Evolutionary conservation across 2,329 filamentous ascomycete genomes (phyloP).

Genomic region (Hirsutella rhossiliensis): DNA sequence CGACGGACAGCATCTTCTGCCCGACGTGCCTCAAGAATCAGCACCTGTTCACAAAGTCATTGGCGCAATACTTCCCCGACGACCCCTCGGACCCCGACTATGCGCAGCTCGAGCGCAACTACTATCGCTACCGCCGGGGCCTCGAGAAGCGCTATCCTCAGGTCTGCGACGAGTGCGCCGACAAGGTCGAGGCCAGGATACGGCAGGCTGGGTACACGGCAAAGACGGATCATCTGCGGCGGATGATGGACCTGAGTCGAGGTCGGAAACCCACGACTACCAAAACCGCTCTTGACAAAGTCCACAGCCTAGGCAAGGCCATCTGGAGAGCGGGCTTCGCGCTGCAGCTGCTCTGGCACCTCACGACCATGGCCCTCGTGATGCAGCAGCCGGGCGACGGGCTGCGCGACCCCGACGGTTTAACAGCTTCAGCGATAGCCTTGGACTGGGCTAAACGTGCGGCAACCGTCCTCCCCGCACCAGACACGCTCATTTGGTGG

Average conservation of each 20-base stretch:
- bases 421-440: constrained; percentile 5
- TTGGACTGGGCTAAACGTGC: constrained; percentile 6
- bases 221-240: constrained; percentile 66
- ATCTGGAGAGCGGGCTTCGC: constrained; percentile 36
- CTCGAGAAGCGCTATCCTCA: constrained; percentile 81
- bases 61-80: constrained; percentile 68
- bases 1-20: constrained; percentile 46
- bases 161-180: constrained; percentile 72
- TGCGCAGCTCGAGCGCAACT: constrained; percentile 51
- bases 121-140: constrained; percentile 56
- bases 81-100: constrained; percentile 57
- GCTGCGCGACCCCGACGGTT: constrained; percentile 21
- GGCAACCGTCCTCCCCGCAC: constrained; percentile 23
- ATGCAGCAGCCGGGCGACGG: constrained; percentile 15
- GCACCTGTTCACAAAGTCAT: constrained; percentile 59
- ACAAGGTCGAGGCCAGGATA: constrained; percentile 58
- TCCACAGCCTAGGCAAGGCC: constrained; percentile 29
- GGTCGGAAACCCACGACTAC: constrained; percentile 16
- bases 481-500: constrained; percentile 30
- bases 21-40: constrained; percentile 80
- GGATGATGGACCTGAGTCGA: constrained; percentile 58
- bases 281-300: constrained; percentile 27
- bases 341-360: constrained; percentile 40
- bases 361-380: constrained; percentile 14
- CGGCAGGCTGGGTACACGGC: constrained; percentile 65